Percentiles rank a stretch among this genome's conserved stretches.
phyloP scores from a whole-genome alignment of 2,329 filamentous ascomycete genomes.

The Periconia sp. region DNA sequence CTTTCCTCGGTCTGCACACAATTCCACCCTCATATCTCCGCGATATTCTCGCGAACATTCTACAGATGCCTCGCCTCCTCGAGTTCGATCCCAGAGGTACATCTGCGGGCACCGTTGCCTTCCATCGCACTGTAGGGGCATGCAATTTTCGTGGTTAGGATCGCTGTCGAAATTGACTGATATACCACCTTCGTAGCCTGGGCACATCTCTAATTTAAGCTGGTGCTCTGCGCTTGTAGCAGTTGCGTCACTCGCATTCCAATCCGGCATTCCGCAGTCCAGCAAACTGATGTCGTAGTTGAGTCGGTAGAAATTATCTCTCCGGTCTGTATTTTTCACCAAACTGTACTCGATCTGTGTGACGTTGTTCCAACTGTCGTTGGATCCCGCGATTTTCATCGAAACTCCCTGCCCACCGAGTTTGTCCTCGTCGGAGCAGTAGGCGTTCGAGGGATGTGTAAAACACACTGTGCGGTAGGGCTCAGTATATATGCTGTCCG shows the following conservation, averaged over 20 bases:
- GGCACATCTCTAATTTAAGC: constrained; percentile 14
- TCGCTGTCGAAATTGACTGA: constrained; percentile 10
- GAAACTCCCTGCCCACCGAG: constrained; percentile 12
- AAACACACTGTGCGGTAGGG: constrained; percentile 5
- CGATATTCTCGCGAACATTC: constrained; percentile 14
- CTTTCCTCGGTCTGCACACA: constrained; percentile 5
- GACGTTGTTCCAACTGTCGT: constrained; percentile 1
- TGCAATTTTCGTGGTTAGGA: constrained; percentile 5
- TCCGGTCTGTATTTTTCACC: neutral
- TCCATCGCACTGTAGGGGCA: constrained; percentile 12
- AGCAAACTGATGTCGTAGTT: constrained; percentile 11
- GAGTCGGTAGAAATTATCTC: constrained; percentile 4
- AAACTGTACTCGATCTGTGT: constrained; percentile 16
- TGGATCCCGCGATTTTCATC: constrained; percentile 9
- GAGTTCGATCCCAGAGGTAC: constrained; percentile 19
- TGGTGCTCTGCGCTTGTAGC: constrained; percentile 5
- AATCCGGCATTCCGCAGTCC: constrained; percentile 5
- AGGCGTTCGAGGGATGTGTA: neutral
- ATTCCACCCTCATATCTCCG: constrained; percentile 15
- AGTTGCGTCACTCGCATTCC: constrained; percentile 1
- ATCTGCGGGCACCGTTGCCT: constrained; percentile 9
- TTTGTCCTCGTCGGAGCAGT: constrained; percentile 7
- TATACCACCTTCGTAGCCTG: constrained; percentile 17
- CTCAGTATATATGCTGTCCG: constrained; percentile 2
- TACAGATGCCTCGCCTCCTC: constrained; percentile 14